Evolutionary conservation across 352 stramenopile genomes (phyloP), one percentile per base, ranked within the genome.

Genomic region (Pythium brachiatum): DNA sequence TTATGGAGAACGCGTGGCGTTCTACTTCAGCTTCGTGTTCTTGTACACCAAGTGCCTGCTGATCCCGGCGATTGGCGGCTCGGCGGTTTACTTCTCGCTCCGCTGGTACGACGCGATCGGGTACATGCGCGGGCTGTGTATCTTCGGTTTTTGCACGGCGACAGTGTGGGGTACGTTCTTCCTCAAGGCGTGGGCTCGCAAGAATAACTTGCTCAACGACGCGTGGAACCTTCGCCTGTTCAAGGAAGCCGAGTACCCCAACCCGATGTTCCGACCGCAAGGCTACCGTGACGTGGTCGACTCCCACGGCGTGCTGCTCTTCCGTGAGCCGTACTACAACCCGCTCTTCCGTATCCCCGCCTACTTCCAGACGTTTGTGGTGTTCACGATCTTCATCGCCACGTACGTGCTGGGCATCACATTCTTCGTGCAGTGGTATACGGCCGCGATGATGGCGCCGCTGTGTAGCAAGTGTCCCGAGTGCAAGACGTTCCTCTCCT

Each of bases 381-480:
- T 94, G 6, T 92, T 91, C 23, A 68, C 77, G 9, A 66, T 92
- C 41, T 94, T 94, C 56, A 92, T 91, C 23, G 78, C 65, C 20
- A 92, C 81, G 27, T 94, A 94, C 44, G 73, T 92, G 0, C 38
- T 89, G 1, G 86, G 86, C 3, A 94, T 88, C 52, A 88, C 80
- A 13, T 92, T 94, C 67, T 94, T 94, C 36, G 83, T 94, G 9
- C 83, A 93, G 54, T 94, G 86, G 86, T 94, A 92, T 53, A 94
- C 86, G 0, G 86, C 86, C 1, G 83, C 86, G 23, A 94, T 94
- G 86, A 90, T 92, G 75, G 86, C 86, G 21, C 83, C 86, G 3
- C 64, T 91, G 5, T 92, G 86, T 60, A 89, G 72, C 47, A 82
- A 94, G 29, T 94, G 86, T 9, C 79, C 75, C 0, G 61, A 89